Evolutionary conservation across 2,329 filamentous ascomycete genomes (phyloP).

Genomic region (Setomelanomma holmii): DNA sequence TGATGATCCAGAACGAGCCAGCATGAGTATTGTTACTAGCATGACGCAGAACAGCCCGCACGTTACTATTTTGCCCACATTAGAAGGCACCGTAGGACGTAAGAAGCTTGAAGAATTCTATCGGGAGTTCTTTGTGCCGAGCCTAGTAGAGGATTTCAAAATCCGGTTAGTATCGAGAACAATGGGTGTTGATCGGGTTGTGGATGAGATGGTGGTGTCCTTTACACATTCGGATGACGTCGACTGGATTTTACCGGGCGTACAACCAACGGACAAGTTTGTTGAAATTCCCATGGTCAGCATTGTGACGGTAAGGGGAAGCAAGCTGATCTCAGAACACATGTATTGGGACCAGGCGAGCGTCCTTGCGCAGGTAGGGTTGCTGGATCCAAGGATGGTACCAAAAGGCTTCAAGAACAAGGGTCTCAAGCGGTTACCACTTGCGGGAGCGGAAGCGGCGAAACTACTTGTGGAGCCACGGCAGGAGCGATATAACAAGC

Average conservation of each 20-base stretch:
- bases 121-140: slow-evolving; percentile 62
- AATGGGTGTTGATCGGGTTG: slow-evolving; percentile 63
- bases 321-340: slow-evolving; percentile 62
- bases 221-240: slow-evolving; percentile 65
- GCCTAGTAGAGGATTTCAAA: slow-evolving; percentile 60
- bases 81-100: slow-evolving; percentile 53
- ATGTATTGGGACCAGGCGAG: slow-evolving; percentile 68
- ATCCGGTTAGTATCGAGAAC: slow-evolving; percentile 64
- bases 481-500: slow-evolving; percentile 50
- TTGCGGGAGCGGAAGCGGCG: slow-evolving; percentile 51
- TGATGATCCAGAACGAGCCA: slow-evolving; percentile 38
- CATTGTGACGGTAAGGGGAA: slow-evolving; percentile 61
- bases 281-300: slow-evolving; percentile 65
- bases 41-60: slow-evolving; percentile 46
- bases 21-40: slow-evolving; percentile 36
- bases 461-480: slow-evolving; percentile 51
- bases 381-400: slow-evolving; percentile 62
- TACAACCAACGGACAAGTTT: slow-evolving; percentile 62
- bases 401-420: slow-evolving; percentile 51
- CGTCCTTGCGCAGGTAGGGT: slow-evolving; percentile 63
- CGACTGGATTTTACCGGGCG: slow-evolving; percentile 65
- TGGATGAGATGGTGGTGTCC: slow-evolving; percentile 64
- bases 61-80: slow-evolving; percentile 50
- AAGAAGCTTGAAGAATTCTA: slow-evolving; percentile 60
- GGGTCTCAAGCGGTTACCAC: slow-evolving; percentile 51